Evolutionary conservation across 2,329 filamentous ascomycete genomes (phyloP), one percentile per base, ranked within the genome.

Genomic region (Fusarium tuaranense): DNA sequence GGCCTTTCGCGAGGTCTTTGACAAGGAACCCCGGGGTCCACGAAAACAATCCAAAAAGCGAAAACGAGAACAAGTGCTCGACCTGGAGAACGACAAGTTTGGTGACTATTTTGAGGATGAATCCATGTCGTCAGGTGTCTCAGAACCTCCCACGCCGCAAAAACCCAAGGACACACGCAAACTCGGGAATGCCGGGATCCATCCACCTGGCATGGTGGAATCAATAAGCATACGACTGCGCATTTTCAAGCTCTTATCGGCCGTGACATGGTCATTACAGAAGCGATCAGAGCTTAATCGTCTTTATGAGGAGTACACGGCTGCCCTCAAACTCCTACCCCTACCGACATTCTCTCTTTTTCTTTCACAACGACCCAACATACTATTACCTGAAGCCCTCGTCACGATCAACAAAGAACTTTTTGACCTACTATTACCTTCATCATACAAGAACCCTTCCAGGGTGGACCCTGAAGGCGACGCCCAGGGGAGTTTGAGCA

Each of bases 1-100:
- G 2, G 85, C 89, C 9, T 95, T 91, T 77, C 86, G 85, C 4
- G 91, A 94, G 78, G 84, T 95, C 5, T 96, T 93, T 83, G 86
- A 88, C 25, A 89, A 90, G 63, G 94, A 95, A 84, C 72, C 81
- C 77, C 59, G 86, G 83, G 71, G 83, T 76, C 71, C 85, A 77
- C 78, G 75, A 55, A 83, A 83, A 63, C 78, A 81, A 27, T 81
- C 81, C 20, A 87, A 84, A 69, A 90, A 90, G 75, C 83, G 88
- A 22, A 90, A 89, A 73, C 81, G 86, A 38, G 82, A 83, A 4
- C 74, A 82, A 25, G 81, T 81, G 32, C 83, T 92, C 10, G 89
- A 92, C 67, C 80, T 92, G 8, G 88, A 91, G 16, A 89, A 91
- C 32, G 87, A 88, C 48, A 85, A 90, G 63, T 91, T 88, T 65